These are phyloP conservation scores for Quercus phellos DNA, from an alignment of 331 rosid genomes.

Conservation along the genomic window DNA sequence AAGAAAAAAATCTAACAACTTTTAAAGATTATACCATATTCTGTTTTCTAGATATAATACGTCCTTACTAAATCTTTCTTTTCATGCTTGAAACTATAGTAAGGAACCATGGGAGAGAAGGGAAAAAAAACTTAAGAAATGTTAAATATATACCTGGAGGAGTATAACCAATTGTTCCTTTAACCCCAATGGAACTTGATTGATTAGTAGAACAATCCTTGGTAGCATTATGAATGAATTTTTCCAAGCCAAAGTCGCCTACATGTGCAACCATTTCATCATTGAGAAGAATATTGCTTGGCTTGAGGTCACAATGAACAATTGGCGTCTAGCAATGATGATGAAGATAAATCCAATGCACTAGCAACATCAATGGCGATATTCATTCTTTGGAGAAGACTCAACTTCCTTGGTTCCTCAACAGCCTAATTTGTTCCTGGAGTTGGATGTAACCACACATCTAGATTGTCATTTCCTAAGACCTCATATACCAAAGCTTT, in stretches of 20 bases:
- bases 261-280: slow-evolving; percentile 44
- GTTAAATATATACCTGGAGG: slow-evolving; percentile 46
- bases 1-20: not conserved
- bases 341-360: slow-evolving; percentile 53
- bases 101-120: too few relatives aligned
- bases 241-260: slow-evolving; percentile 61
- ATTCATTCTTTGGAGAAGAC: slow-evolving; percentile 34
- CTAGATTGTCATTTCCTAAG: slow-evolving; percentile 43
- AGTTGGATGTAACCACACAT: slow-evolving; percentile 42
- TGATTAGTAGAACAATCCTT: slow-evolving; percentile 1
- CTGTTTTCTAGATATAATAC: too few relatives aligned
- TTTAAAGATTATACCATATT: not conserved
- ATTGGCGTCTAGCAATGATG: slow-evolving; percentile 35
- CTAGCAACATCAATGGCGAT: slow-evolving; percentile 48
- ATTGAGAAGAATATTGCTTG: slow-evolving; percentile 57
- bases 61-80: too few relatives aligned
- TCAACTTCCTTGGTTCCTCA: slow-evolving; percentile 17
- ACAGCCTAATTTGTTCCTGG: not conserved
- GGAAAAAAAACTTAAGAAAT: not conserved
- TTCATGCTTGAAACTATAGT: too few relatives aligned
- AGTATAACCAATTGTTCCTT: slow-evolving; percentile 49
- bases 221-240: slow-evolving; percentile 31
- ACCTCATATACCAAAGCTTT: slow-evolving; percentile 45
- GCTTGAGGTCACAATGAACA: slow-evolving; percentile 60
- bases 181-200: slow-evolving; percentile 22